Percentiles rank a stretch among this genome's conserved stretches.
Evolutionary conservation across 495 filamentous ascomycete genomes (phyloP).

Genomic region (Ascobolus immersus): DNA sequence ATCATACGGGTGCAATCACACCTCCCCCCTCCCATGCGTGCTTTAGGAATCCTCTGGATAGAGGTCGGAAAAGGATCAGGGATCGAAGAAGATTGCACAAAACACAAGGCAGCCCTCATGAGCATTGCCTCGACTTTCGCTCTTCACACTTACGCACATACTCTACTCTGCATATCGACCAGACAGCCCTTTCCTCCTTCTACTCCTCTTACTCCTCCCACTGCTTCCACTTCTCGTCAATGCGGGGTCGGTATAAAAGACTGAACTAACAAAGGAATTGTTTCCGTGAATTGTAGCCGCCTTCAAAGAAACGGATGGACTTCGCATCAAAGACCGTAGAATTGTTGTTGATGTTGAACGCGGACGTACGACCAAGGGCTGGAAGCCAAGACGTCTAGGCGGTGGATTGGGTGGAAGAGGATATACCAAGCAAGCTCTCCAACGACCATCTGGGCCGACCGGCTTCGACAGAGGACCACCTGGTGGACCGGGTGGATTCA

Average conservation of each 20-base stretch:
- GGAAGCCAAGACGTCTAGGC: slow-evolving; percentile 77
- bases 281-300: slow-evolving; percentile 28
- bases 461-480: slow-evolving; percentile 29
- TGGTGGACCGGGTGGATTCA: slow-evolving; percentile 18
- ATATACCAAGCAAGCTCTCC: slow-evolving; percentile 45
- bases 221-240: too few species aligned
- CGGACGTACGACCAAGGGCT: slow-evolving; percentile 78
- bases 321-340: slow-evolving; percentile 72
- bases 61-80: not conserved
- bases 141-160: too few species aligned
- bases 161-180: too few species aligned
- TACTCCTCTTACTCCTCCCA: too few species aligned
- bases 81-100: not conserved
- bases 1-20: slow-evolving; percentile 13
- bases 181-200: too few species aligned
- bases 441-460: slow-evolving; percentile 43
- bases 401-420: slow-evolving; percentile 79
- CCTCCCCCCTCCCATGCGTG: slow-evolving; percentile 7
- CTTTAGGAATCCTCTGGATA: slow-evolving; percentile 2
- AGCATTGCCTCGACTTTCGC: too few species aligned
- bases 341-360: slow-evolving; percentile 92
- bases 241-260: too few species aligned
- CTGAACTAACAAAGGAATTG: too few species aligned
- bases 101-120: too few species aligned
- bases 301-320: slow-evolving; percentile 72